phyloP scores from a whole-genome alignment of 768 basidiomycete genomes.

The Xerocomellus amylosporus region DNA sequence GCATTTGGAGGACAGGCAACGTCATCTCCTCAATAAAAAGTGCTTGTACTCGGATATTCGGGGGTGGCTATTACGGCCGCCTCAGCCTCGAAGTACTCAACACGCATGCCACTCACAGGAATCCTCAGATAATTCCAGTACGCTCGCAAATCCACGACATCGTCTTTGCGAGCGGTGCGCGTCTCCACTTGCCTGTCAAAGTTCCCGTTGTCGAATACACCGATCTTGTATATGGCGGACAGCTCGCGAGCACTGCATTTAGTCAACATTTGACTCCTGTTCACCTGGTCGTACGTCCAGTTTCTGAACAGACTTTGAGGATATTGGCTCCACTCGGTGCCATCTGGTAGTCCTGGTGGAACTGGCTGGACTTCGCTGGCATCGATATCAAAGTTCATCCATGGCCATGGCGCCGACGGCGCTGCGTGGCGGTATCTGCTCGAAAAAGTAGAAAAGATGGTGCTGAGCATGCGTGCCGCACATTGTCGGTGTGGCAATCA shows the following conservation, averaged over 20 bases:
- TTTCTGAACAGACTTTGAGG: conserved; percentile 52
- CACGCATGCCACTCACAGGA: conserved; percentile 21
- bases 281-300: conserved; percentile 48
- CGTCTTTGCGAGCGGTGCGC: conserved; percentile 11
- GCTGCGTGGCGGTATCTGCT: conserved; percentile 34
- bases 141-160: conserved; percentile 11
- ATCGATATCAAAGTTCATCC: conserved; percentile 31
- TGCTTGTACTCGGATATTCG: conserved; percentile 31
- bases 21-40: conserved; percentile 41
- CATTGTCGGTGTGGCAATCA: neutral
- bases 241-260: conserved; percentile 12
- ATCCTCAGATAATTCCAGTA: conserved; percentile 30
- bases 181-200: conserved; percentile 16
- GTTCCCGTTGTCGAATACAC: conserved; percentile 13
- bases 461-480: neutral
- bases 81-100: neutral
- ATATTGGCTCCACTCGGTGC: conserved; percentile 37
- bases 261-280: conserved; percentile 34
- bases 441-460: neutral
- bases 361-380: neutral
- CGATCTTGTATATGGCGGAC: conserved; percentile 22
- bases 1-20: conserved; percentile 36
- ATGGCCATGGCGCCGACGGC: conserved; percentile 42
- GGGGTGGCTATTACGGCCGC: conserved; percentile 19
- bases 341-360: neutral